These are phyloP conservation scores for Meyerozyma carpophila DNA, from an alignment of 1,139 yeast species.

Conservation along the genomic window DNA sequence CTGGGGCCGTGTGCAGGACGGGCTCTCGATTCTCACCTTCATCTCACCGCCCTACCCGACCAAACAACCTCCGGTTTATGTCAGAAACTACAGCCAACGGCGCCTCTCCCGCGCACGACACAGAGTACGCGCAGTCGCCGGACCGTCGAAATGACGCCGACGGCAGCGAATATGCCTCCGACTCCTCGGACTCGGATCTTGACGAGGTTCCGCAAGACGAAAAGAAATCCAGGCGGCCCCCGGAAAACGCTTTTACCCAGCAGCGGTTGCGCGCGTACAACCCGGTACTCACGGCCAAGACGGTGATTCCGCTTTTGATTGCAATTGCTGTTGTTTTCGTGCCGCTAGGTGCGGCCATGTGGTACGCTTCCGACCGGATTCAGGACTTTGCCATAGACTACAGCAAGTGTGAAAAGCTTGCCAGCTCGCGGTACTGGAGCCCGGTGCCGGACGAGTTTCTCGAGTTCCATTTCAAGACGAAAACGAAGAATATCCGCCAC, in stretches of 20 bases:
- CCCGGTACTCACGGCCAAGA: slow-evolving; percentile 88
- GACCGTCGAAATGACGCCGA: not conserved
- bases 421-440: slow-evolving; percentile 47
- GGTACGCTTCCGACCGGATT: slow-evolving; percentile 71
- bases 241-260: slow-evolving; percentile 61
- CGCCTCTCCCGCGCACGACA: not conserved
- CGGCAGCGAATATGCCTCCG: slow-evolving; percentile 23
- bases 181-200: slow-evolving; percentile 28
- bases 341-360: slow-evolving; percentile 88
- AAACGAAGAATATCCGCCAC: slow-evolving; percentile 6
- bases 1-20: not conserved
- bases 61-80: not conserved
- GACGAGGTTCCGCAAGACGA: slow-evolving; percentile 14
- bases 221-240: slow-evolving; percentile 49
- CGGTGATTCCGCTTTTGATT: slow-evolving; percentile 78
- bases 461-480: slow-evolving; percentile 44
- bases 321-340: slow-evolving; percentile 77
- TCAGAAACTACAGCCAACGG: not conserved
- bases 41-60: not conserved
- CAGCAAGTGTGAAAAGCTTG: slow-evolving; percentile 62
- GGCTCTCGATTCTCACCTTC: not conserved
- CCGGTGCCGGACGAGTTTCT: slow-evolving; percentile 61
- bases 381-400: slow-evolving; percentile 82
- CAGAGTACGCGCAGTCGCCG: not conserved
- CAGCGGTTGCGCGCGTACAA: slow-evolving; percentile 51